Percentiles rank a stretch among this genome's conserved stretches.
phyloP scores from a whole-genome alignment of 2,329 filamentous ascomycete genomes.

The Didymella glomerata region DNA sequence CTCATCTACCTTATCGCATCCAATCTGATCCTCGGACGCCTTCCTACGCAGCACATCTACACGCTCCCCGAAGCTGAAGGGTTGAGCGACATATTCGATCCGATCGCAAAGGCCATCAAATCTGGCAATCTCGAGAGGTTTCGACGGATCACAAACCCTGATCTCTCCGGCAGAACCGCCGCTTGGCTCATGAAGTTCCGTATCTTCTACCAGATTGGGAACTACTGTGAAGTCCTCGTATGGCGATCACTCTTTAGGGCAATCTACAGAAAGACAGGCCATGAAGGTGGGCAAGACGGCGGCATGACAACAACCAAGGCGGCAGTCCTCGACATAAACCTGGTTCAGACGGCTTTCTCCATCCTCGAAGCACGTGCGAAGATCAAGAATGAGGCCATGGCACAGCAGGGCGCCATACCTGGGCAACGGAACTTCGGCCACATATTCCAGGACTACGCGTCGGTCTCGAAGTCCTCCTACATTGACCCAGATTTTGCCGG shows the following conservation, averaged over 20 bases:
- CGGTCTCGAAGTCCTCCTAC: slow-evolving; percentile 49
- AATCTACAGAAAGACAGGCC: slow-evolving; percentile 79
- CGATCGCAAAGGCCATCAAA: slow-evolving; percentile 75
- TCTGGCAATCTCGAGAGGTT: slow-evolving; percentile 79
- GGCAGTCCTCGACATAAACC: slow-evolving; percentile 76
- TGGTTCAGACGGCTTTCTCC: slow-evolving; percentile 70
- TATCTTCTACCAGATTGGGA: slow-evolving; percentile 77
- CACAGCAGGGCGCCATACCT: slow-evolving; percentile 38
- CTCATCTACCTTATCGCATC: slow-evolving; percentile 83
- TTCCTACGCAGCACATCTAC: slow-evolving; percentile 74
- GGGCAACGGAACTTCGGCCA: slow-evolving; percentile 54
- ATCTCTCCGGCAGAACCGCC: slow-evolving; percentile 34
- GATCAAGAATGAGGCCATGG: slow-evolving; percentile 39
- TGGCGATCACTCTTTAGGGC: slow-evolving; percentile 84
- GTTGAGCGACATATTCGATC: slow-evolving; percentile 72
- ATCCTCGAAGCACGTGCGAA: slow-evolving; percentile 68
- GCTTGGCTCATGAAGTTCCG: slow-evolving; percentile 79
- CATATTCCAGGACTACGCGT: slow-evolving; percentile 61
- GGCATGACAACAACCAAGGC: slow-evolving; percentile 56
- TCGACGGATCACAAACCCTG: slow-evolving; percentile 69
- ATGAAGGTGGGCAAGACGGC: slow-evolving; percentile 71
- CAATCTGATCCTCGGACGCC: slow-evolving; percentile 84
- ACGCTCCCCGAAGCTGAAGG: slow-evolving; percentile 73
- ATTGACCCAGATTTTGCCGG: slow-evolving; percentile 58
- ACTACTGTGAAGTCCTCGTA: slow-evolving; percentile 80